Base-by-base conservation (phyloP, 108 stramenopile genomes). In the Nannochloropsis salina region DNA sequence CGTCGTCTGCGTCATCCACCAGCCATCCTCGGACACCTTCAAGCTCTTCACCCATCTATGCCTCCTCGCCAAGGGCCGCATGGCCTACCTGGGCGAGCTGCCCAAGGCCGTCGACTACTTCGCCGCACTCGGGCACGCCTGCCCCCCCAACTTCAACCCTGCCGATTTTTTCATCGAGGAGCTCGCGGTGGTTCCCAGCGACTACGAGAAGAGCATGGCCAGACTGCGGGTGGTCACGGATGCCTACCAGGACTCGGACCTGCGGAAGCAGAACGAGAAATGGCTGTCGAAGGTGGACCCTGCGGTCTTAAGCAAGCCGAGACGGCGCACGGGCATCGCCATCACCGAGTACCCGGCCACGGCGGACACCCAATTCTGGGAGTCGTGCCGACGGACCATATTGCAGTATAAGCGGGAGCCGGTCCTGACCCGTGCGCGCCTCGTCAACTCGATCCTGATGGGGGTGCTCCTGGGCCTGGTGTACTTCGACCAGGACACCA, bases 1-100 rank as follows among this genome's bases (percentile, higher is more conserved):
- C 41, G 74, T 91, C 45, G 86, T 89, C 9, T 42, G 42, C 61
- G 90, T 90, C 45, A 90, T 91, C 82, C 90, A 91, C 84, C 90
- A 90, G 85, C 90, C 90, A 1, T 90, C 90, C 41, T 88, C 89
- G 31, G 31, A 88, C 45, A 45, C 84, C 3, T 88, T 84, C 81
- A 47, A 42, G 20, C 84, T 80, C 18, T 88, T 88, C 81, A 88
- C 83, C 42, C 84, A 88, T 47, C 84, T 88, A 3, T 80, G 80
- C 81, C 87, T 88, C 20, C 80, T 88, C 18, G 84, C 87, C 42
- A 83, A 84, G 51, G 87, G 87, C n/a, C 84, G 84, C 22, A 82
- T 82, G 9, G 45, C 80, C 10, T 88, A 51, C 81, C 82, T 83
- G 22, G 47, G 47, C 15, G 47, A 51, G 82, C 83, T 41, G 42